A percentile compares a stretch with the other conserved stretches of the same genome.
These are phyloP conservation scores for Alternaria ethzedia DNA, from an alignment of 2,329 filamentous ascomycete genomes.

Conservation along the genomic window DNA sequence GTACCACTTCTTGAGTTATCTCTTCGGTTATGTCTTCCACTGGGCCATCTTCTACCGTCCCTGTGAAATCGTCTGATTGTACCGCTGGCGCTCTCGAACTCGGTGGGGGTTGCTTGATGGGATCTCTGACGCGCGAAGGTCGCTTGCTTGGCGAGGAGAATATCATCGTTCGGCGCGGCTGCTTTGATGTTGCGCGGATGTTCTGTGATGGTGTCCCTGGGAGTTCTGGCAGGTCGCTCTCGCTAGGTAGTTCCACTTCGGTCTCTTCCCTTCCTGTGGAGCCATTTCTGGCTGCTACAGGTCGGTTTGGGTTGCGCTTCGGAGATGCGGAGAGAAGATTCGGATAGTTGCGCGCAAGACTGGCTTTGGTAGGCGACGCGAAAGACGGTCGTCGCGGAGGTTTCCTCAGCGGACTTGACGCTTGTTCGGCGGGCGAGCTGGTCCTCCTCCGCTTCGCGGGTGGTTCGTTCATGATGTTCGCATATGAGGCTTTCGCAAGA, in stretches of 20 bases:
- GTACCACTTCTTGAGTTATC: background rate
- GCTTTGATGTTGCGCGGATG: conserved; percentile 22
- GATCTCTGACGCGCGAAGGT: conserved; percentile 26
- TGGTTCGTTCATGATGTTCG: conserved; percentile 38
- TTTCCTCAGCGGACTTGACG: conserved; percentile 37
- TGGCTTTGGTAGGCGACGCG: conserved; percentile 50
- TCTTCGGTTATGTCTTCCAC: background rate
- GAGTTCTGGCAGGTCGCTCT: conserved; percentile 23
- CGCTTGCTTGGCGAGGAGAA: conserved; percentile 44
- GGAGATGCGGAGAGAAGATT: conserved; percentile 23
- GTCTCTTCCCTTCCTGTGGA: conserved; percentile 11
- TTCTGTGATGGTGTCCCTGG: conserved; percentile 29
- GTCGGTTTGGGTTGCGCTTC: conserved; percentile 12
- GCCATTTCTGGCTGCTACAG: conserved; percentile 11
- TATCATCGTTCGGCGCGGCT: conserved; percentile 27
- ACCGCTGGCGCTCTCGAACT: conserved; percentile 20
- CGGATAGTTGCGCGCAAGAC: conserved; percentile 48
- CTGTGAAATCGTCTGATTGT: conserved; percentile 16
- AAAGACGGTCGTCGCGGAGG: conserved; percentile 46
- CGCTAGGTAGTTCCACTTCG: background rate
- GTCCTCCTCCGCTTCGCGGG: conserved; percentile 46
- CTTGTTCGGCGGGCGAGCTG: conserved; percentile 32
- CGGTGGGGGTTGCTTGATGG: conserved; percentile 21
- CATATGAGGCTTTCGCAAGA: background rate
- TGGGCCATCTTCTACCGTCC: conserved; percentile 16